Percentiles rank a stretch among this genome's conserved stretches.
These are phyloP conservation scores for Paradendryphiella salina DNA, from an alignment of 2,329 filamentous ascomycete genomes.

Conservation along the genomic window DNA sequence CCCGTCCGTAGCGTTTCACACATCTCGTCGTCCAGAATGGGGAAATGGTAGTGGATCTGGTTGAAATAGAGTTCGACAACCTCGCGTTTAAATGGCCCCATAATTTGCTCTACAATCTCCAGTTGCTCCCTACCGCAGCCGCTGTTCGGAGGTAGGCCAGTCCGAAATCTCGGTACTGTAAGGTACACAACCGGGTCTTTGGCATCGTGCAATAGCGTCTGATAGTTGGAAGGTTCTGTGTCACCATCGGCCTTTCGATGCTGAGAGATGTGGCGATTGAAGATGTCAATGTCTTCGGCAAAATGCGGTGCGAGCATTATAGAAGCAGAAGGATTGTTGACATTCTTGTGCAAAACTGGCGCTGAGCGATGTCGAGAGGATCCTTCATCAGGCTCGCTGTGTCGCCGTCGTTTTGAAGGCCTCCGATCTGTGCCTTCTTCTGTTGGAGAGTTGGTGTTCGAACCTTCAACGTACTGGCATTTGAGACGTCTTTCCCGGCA, in stretches of 20 bases:
- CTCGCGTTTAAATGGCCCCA: slow-evolving; percentile 45
- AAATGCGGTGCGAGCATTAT: slow-evolving; percentile 49
- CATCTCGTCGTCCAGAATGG: slow-evolving; percentile 47
- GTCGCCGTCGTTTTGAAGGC: slow-evolving; percentile 34
- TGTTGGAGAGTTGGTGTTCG: slow-evolving; percentile 25
- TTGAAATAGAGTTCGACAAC: slow-evolving; percentile 54
- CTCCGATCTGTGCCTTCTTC: slow-evolving; percentile 30
- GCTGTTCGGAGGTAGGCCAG: slow-evolving; percentile 47
- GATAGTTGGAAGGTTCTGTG: slow-evolving; percentile 50
- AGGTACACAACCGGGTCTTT: slow-evolving; percentile 49
- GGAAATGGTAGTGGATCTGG: slow-evolving; percentile 45
- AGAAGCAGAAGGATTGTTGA: slow-evolving; percentile 41
- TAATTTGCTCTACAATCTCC: slow-evolving; percentile 49
- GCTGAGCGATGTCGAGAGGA: slow-evolving; percentile 30
- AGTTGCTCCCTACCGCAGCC: slow-evolving; percentile 46
- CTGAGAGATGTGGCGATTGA: slow-evolving; percentile 47
- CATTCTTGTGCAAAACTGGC: slow-evolving; percentile 35
- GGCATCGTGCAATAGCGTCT: slow-evolving; percentile 54
- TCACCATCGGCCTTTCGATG: slow-evolving; percentile 31
- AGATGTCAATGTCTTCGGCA: slow-evolving; percentile 48
- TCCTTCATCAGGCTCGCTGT: slow-evolving; percentile 32
- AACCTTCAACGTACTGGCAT: slow-evolving; percentile 44
- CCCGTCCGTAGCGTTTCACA: slow-evolving; percentile 43
- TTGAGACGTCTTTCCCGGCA: slow-evolving; percentile 46
- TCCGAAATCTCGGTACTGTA: slow-evolving; percentile 56